Base-by-base conservation (phyloP, 2,329 filamentous ascomycete species). In the Fusarium dimerum region DNA sequence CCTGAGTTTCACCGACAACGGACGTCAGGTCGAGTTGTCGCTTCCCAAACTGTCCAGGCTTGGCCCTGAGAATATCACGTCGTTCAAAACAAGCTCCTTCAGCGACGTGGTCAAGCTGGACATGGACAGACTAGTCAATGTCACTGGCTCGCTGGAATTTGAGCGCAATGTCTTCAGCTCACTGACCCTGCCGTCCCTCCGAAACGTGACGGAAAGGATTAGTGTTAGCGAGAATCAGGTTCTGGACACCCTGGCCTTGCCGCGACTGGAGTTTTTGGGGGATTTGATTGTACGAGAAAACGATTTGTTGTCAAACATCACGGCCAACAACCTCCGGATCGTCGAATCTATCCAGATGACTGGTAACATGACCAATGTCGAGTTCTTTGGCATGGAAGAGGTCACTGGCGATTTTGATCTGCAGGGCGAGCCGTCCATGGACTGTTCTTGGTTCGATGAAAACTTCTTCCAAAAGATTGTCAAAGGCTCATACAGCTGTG, bases 361-460 rank as follows among this genome's bases (percentile, higher is more conserved):
- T 3, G 46, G 46, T 16, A 20, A 18, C 8, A 43, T 48, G 20
- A 48, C 46, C 10, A 48, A 48, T n/a, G 46, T 48, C 16, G 39
- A 48, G 18, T 38, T 48, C 39, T 48, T 48, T 43, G 17, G 29
- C 10, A 16, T 48, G 26, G 46, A 48, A 38, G 13, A 20, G n/a
- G 29, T 48, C 2, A 43, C 39, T 7, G 46, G 46, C 8, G 46
- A 48, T 16, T 48, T 48, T 15, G 9, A 18, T 16, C n/a, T 48
- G 7, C 8, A 36, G 11, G 39, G 46, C 3, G 46, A 42, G 10
- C 15, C 6, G 9, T 8, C 46, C 5, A 48, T 48, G 46, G 46
- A 48, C 46, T 48, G 46, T 11, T 48, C 46, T 3, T 48, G 46
- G 46, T 43, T 48, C 17, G 46, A 48, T 17, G 46, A 42, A 39